These are phyloP conservation scores for Rosa rugosa DNA, from an alignment of 306 rosid genomes.

Conservation along the genomic window DNA sequence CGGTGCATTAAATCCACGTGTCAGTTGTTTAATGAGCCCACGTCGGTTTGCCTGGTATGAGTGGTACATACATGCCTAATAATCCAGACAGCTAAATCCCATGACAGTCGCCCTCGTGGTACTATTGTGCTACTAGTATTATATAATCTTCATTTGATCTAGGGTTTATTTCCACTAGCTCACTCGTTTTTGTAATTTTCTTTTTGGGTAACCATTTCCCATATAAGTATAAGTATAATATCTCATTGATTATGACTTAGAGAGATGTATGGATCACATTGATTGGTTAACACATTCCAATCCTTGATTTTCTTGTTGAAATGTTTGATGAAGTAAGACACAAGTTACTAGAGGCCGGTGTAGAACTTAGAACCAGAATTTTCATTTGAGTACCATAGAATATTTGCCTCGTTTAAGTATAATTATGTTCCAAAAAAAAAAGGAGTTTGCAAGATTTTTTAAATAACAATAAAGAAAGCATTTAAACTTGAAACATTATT, in stretches of 20 bases:
- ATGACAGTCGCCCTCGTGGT: constrained; percentile 22
- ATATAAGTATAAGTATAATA: background rate
- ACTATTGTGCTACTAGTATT: background rate
- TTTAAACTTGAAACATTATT: too few species aligned
- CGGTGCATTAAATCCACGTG: constrained; percentile 26
- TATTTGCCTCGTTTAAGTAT: too few species aligned
- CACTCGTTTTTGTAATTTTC: background rate
- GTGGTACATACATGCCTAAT: constrained; percentile 15
- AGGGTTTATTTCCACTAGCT: background rate
- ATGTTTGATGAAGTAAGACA: background rate
- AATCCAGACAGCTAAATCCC: constrained; percentile 31
- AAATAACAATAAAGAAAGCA: too few species aligned
- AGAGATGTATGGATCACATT: background rate
- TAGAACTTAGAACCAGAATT: too few species aligned
- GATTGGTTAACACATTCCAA: background rate
- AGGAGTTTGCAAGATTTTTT: too few species aligned
- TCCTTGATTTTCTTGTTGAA: background rate
- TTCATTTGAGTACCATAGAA: too few species aligned
- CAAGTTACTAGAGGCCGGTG: background rate
- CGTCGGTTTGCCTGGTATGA: constrained; percentile 33
- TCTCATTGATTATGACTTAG: background rate
- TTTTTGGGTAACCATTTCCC: background rate
- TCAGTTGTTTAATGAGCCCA: background rate
- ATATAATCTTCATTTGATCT: background rate
- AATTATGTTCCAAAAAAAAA: too few species aligned